Conservation (phyloP, 176 grass and related monocot genomes). For the Zea luxurians region DNA sequence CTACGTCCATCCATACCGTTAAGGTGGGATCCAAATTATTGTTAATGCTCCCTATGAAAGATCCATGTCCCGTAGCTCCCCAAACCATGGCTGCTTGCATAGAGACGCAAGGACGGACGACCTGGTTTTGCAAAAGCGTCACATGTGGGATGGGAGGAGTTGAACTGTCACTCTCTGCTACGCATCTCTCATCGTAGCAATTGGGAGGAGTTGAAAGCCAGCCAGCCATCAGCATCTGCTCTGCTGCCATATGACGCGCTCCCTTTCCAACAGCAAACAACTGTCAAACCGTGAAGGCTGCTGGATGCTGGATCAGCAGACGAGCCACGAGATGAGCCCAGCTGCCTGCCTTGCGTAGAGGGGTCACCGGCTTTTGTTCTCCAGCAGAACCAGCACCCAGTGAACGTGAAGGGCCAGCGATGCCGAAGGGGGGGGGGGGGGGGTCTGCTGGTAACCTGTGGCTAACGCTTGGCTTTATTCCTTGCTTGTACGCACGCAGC, state of each 20-base stretch:
- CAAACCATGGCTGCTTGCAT: neutral
- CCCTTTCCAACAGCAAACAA: constrained; percentile 41
- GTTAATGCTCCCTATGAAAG: no score
- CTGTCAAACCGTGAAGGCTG: constrained; percentile 46
- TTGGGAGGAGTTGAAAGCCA: constrained; percentile 27
- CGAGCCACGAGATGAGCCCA: neutral
- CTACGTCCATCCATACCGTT: no score
- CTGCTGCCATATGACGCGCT: constrained; percentile 33
- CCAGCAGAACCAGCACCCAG: neutral
- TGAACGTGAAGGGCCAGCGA: constrained; percentile 15
- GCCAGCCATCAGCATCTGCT: constrained; percentile 23
- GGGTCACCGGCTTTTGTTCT: constrained; percentile 13
- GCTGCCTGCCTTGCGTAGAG: constrained; percentile 33
- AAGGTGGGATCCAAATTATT: no score
- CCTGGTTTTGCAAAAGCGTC: constrained; percentile 26
- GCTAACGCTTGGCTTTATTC: constrained; percentile 42
- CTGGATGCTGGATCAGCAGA: constrained; percentile 23
- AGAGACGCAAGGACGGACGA: neutral
- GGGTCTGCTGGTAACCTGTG: neutral
- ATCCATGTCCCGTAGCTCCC: neutral
- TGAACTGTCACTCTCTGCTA: constrained; percentile 21
- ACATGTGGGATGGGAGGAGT: constrained; percentile 32
- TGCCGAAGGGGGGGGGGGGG: no score
- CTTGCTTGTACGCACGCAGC: constrained; percentile 44
- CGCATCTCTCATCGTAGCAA: constrained; percentile 51